phyloP scores from a whole-genome alignment of 2,329 filamentous ascomycete genomes.

The Verticillium alfalfae region DNA sequence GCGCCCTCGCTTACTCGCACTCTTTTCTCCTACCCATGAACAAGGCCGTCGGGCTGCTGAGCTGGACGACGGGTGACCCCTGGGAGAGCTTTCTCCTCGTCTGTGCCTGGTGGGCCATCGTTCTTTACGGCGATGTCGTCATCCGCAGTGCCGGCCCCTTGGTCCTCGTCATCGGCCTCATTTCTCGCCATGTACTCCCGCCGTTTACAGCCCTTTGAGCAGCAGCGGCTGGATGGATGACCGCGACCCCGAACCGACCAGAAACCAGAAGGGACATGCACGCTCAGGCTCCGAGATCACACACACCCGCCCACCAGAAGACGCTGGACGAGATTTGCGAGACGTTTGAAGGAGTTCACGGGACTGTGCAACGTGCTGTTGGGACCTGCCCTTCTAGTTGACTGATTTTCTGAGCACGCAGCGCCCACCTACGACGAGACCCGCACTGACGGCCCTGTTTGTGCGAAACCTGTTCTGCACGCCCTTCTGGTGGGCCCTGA shows the following conservation, averaged over 20 bases:
- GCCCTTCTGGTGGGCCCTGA: conserved; percentile 80
- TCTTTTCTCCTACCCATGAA: conserved; percentile 89
- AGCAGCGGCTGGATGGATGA: conserved; percentile 69
- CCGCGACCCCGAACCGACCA: conserved; percentile 13
- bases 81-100: conserved; percentile 97
- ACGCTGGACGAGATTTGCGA: conserved; percentile 97
- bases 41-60: conserved; percentile 75
- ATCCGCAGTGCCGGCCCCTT: conserved; percentile 78
- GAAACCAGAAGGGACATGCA: conserved; percentile 27
- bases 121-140: conserved; percentile 82
- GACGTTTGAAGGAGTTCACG: conserved; percentile 81
- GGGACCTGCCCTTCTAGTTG: conserved; percentile 81
- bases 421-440: conserved; percentile 80
- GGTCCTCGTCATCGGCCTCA: conserved; percentile 71
- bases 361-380: conserved; percentile 87
- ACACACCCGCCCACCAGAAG: conserved; percentile 74
- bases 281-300: conserved; percentile 51
- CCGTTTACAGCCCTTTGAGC: conserved; percentile 79
- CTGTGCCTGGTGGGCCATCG: conserved; percentile 76
- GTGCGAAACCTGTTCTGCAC: conserved; percentile 83
- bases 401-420: conserved; percentile 94
- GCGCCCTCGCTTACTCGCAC: conserved; percentile 91
- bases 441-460: conserved; percentile 83
- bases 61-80: conserved; percentile 88
- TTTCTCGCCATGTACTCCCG: conserved; percentile 91